Percentiles rank a stretch among this genome's conserved stretches.
phyloP scores from a whole-genome alignment of 2,329 filamentous ascomycete species.

The Xylaria digitata region DNA sequence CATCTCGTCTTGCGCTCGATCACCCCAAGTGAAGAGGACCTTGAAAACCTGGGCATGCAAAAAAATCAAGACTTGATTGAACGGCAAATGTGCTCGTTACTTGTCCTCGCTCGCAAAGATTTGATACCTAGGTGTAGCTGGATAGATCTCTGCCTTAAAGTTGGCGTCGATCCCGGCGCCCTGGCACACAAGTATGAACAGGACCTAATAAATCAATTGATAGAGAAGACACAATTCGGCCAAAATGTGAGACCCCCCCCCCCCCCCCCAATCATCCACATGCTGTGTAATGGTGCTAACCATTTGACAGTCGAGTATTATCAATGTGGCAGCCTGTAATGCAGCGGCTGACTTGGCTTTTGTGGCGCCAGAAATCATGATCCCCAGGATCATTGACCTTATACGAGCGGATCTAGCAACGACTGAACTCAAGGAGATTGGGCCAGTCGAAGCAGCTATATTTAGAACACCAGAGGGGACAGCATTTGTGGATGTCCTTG shows the following conservation, averaged over 20 bases:
- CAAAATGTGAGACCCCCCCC: constrained; percentile 47
- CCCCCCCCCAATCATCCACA: neutral
- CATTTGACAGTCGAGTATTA: constrained; percentile 50
- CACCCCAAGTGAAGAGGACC: constrained; percentile 67
- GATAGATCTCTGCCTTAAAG: constrained; percentile 87
- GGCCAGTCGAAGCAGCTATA: constrained; percentile 90
- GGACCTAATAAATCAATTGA: constrained; percentile 75
- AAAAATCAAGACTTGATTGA: constrained; percentile 66
- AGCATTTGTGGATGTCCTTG: constrained; percentile 89
- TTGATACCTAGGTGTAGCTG: constrained; percentile 83
- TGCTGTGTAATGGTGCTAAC: constrained; percentile 33
- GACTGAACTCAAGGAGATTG: constrained; percentile 75
- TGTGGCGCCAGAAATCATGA: constrained; percentile 85
- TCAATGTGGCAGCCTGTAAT: constrained; percentile 80
- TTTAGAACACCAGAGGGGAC: constrained; percentile 91
- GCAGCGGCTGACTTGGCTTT: constrained; percentile 93
- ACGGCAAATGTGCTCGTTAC: constrained; percentile 77
- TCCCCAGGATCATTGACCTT: constrained; percentile 78
- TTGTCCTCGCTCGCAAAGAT: constrained; percentile 82
- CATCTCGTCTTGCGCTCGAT: constrained; percentile 71
- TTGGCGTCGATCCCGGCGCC: constrained; percentile 83
- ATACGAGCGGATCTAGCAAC: constrained; percentile 79
- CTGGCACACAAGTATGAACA: constrained; percentile 74
- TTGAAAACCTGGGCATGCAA: constrained; percentile 55
- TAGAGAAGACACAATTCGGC: constrained; percentile 62